Base-by-base conservation (phyloP, 73 alveolate species). In the Blepharisma japonicum region DNA sequence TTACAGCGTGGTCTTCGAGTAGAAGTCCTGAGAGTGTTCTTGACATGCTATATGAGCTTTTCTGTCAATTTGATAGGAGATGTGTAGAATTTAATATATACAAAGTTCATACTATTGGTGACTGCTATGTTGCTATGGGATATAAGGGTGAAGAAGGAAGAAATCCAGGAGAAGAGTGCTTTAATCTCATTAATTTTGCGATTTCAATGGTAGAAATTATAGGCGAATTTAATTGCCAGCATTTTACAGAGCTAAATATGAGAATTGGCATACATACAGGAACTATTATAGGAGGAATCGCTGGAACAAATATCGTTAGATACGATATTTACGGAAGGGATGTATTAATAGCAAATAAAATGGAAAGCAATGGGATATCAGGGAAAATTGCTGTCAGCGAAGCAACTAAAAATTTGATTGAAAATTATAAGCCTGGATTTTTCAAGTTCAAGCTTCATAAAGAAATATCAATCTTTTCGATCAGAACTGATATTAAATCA, bases 101-200 rank as follows among this genome's bases (percentile, higher is more conserved):
- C 83, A 96, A 96, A 85, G 97, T 96, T 0, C 98, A 95, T 71
- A 96, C 99, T 2, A 96, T 96, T 6, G 99, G 99, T 14, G 99
- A 96, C 83, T 93, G 98, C 80, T 96, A 96, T 81, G 99, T 96
- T 14, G 97, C 96, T 14, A 77, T 94, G 88, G 98, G 99, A 49
- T 90, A 91, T 54, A 91, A 87, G 42, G 99, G 97, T 6, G 89
- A 89, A 71, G 84, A 85, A 47, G 88, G 86, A 67, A 94, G 99
- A 85, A 91, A 95, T 89, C 92, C 89, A 46, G 92, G 87, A 50
- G 91, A 94, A 83, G 99, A 96, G 78, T 98, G 98, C 7, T 78
- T 76, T 56, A 96, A 92, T 81, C 96, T 96, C 5, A 88, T 96
- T 50, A 83, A 89, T 51, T 90, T 95, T 84, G 99, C 98, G 53